Evolutionary conservation across 2,329 filamentous ascomycete genomes (phyloP), one percentile per base, ranked within the genome.

Genomic region (Phialemoniopsis sp.): DNA sequence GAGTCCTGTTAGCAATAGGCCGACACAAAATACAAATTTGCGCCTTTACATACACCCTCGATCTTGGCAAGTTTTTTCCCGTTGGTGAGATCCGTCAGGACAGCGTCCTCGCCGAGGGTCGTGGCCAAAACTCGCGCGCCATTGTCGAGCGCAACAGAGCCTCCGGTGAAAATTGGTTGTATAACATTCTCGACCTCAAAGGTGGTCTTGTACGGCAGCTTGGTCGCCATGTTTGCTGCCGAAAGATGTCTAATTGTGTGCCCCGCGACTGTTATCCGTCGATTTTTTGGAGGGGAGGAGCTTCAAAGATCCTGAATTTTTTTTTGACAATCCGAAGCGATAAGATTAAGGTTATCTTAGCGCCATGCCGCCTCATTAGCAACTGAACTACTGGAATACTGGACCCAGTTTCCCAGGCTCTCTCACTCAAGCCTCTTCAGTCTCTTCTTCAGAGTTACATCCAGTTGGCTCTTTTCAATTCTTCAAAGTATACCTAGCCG

Each of bases 121-220:
- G 89, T 89, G 32, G 89, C 91, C 39, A 98, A 74, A 46, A 97
- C 79, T 53, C 80, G 79, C 37, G 89, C 89, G 64, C 80, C 80
- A 60, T 82, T 78, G 69, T 91, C 89, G 45, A 97, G 76, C 21
- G 88, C 82, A 43, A 95, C 82, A 48, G 87, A 85, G 32, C 93
- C 93, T 39, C 93, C 93, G 3, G 91, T 95, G 58, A 93, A 96
- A 36, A 97, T 91, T 15, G 93, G 93, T 53, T 89, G 87, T 40
- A 98, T 86, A 35, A 89, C 87, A 55, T 85, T 81, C 48, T 77
- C 77, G 42, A 85, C 79, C 56, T 94, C 87, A 62, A 96, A 98
- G 4, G 91, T 95, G 42, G 89, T 96, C 72, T 89, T 94, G 52
- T 78, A 70, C 14, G 77, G 70, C 43, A 78, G 67, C 60, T 79